Percentiles rank a stretch among this genome's conserved stretches.
Evolutionary conservation across 441 rosid genomes (phyloP).

Genomic region (Syzygium malaccense): DNA sequence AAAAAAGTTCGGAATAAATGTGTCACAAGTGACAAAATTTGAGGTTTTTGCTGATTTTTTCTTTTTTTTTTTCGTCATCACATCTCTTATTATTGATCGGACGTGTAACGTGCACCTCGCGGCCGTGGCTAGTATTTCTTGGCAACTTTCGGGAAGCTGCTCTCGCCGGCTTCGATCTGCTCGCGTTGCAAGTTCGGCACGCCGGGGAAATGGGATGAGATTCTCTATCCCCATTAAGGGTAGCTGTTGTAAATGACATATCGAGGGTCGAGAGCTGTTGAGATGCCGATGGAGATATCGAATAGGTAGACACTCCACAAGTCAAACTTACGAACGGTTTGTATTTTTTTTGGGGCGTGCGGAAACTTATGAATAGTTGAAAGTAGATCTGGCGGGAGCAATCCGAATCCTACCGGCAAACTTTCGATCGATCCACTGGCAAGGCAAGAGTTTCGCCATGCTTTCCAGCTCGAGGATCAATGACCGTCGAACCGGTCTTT

Average conservation of each 20-base stretch:
- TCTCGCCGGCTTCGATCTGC: background rate
- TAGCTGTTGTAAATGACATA: no score
- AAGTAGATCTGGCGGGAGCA: background rate
- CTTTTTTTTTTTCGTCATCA: background rate
- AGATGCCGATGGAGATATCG: no score
- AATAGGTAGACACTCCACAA: background rate
- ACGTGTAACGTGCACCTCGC: no score
- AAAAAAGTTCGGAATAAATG: no score
- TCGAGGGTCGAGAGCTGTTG: no score
- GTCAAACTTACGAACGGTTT: no score
- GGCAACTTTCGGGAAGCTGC: accelerated
- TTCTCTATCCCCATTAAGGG: background rate
- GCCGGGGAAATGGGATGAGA: background rate
- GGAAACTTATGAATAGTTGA: background rate
- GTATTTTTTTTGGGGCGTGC: background rate
- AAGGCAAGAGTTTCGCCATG: background rate
- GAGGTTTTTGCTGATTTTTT: no score
- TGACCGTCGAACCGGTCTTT: background rate
- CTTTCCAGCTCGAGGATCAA: background rate
- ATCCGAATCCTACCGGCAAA: background rate
- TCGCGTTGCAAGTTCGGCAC: background rate
- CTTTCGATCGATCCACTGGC: background rate
- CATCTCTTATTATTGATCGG: accelerated
- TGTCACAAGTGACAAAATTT: no score
- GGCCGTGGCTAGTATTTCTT: no score